phyloP scores from a whole-genome alignment of 1,284 basidiomycete genomes.

The Mycena citricolor region DNA sequence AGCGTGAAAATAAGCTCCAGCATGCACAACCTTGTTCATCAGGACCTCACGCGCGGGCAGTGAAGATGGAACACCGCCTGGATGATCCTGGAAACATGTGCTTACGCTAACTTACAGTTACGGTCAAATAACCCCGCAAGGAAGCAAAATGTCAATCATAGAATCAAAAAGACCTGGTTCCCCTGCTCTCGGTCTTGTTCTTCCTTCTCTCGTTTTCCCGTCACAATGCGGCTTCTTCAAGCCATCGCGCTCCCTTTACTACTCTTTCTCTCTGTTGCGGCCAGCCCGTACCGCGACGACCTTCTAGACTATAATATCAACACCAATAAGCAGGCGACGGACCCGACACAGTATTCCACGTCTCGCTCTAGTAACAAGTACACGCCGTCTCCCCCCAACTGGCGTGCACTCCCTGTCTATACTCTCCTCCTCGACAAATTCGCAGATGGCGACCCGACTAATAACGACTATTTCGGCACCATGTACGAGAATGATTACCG shows the following conservation, averaged over 20 bases:
- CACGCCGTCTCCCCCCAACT: constrained; percentile 80
- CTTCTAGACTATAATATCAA: constrained; percentile 84
- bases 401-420: constrained; percentile 83
- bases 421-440: constrained; percentile 90
- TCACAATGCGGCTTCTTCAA: constrained; percentile 37
- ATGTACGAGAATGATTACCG: constrained; percentile 82
- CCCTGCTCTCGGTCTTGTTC: constrained; percentile 11
- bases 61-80: too few relatives aligned
- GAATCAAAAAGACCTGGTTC: constrained; percentile 10
- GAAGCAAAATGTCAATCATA: too few relatives aligned
- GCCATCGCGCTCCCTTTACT: constrained; percentile 33
- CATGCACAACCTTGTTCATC: too few relatives aligned
- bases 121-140: too few relatives aligned
- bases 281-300: constrained; percentile 75
- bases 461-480: constrained; percentile 85
- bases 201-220: constrained; percentile 11
- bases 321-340: constrained; percentile 71
- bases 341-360: constrained; percentile 68
- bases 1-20: too few relatives aligned
- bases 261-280: constrained; percentile 28
- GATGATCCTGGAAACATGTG: too few relatives aligned
- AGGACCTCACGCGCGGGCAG: too few relatives aligned
- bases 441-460: constrained; percentile 85
- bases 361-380: constrained; percentile 61
- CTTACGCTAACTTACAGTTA: too few relatives aligned